These are phyloP conservation scores for Pichia manshurica DNA, from an alignment of 805 yeast genomes.

Conservation along the genomic window DNA sequence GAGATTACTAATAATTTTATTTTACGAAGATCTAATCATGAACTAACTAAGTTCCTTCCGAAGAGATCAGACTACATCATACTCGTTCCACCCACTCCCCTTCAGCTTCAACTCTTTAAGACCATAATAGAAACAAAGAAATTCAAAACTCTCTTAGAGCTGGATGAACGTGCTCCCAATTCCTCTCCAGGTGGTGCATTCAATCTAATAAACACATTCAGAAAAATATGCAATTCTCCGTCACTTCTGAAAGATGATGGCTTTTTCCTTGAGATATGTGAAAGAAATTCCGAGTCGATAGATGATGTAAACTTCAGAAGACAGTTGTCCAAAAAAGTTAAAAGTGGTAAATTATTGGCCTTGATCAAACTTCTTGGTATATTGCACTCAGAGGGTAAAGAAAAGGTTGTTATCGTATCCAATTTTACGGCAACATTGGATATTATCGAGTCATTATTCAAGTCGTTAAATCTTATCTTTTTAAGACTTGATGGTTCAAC, in stretches of 20 bases:
- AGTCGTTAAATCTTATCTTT: constrained; percentile 43
- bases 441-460: constrained; percentile 54
- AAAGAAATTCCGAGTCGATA: constrained; percentile 11
- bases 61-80: constrained; percentile 70
- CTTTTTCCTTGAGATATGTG: constrained; percentile 31
- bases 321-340: constrained; percentile 29
- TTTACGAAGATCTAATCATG: constrained; percentile 63
- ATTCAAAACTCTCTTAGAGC: constrained; percentile 26
- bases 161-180: constrained; percentile 9
- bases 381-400: constrained; percentile 40
- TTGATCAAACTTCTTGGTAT: constrained; percentile 46
- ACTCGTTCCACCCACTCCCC: constrained; percentile 67
- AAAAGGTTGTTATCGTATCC: constrained; percentile 81
- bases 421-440: constrained; percentile 86
- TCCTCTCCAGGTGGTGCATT: constrained; percentile 40
- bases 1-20: constrained; percentile 59
- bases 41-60: constrained; percentile 54
- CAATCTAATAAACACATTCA: constrained; percentile 63
- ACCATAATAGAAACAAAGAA: constrained; percentile 38
- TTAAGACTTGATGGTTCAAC: constrained; percentile 82
- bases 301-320: constrained; percentile 23
- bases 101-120: constrained; percentile 53
- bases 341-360: constrained; percentile 62
- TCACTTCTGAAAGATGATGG: constrained; percentile 49
- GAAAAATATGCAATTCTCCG: constrained; percentile 83